Percentiles rank a stretch among this genome's conserved stretches.
Evolutionary conservation across 1,139 yeast species (phyloP).

Genomic region (Saccharomyces pastorianus): DNA sequence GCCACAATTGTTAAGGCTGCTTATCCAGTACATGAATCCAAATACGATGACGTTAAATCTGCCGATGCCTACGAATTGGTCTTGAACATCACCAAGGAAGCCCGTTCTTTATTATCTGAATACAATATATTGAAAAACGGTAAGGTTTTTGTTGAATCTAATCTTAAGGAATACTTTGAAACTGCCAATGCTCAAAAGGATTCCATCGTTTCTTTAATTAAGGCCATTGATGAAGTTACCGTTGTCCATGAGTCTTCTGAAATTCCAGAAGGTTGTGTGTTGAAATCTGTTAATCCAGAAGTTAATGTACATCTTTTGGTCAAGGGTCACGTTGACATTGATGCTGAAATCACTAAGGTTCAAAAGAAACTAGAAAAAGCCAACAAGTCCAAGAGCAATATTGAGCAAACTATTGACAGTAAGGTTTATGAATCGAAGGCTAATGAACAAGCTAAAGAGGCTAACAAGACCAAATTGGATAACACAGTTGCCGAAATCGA

Average conservation of each 20-base stretch:
- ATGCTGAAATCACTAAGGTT: conserved; percentile 81
- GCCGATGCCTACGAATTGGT: conserved; percentile 72
- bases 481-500: conserved; percentile 76
- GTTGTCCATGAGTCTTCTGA: conserved; percentile 49
- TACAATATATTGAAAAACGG: conserved; percentile 84
- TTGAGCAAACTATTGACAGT: conserved; percentile 57
- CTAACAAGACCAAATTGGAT: conserved; percentile 61
- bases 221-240: conserved; percentile 70
- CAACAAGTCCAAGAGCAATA: conserved; percentile 39
- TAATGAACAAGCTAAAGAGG: conserved; percentile 69
- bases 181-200: conserved; percentile 65
- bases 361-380: conserved; percentile 60
- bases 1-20: conserved; percentile 69
- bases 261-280: conserved; percentile 85
- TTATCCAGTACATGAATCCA: conserved; percentile 60
- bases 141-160: conserved; percentile 69
- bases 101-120: conserved; percentile 87
- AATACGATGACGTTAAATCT: conserved; percentile 57
- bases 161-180: conserved; percentile 35
- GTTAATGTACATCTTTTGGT: conserved; percentile 85
- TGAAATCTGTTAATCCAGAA: conserved; percentile 69
- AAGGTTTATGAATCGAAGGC: conserved; percentile 85
- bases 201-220: conserved; percentile 81
- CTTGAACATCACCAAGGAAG: conserved; percentile 79
- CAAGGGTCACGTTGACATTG: conserved; percentile 90